A percentile compares a stretch with the other conserved stretches of the same genome.
Conservation (phyloP, 352 stramenopile genomes). For the Globisporangium parvum region DNA sequence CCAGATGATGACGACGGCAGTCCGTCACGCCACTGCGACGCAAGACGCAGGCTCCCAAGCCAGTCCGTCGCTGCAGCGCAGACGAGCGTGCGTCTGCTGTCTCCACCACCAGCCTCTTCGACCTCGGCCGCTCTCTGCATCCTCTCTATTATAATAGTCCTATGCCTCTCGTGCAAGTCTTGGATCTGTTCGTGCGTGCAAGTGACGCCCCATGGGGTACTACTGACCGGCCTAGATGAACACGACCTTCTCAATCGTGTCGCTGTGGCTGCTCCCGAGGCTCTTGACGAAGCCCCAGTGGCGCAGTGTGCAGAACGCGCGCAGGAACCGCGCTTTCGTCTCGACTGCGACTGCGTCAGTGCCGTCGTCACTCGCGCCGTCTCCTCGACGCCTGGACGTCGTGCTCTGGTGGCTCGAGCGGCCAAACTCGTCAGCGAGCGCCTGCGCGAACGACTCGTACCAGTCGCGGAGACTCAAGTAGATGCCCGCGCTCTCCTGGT, state of each 20-base stretch:
- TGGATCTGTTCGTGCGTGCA: neutral
- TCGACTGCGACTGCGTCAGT: constrained; percentile 16
- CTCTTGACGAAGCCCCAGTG: constrained; percentile 67
- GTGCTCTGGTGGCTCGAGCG: constrained; percentile 13
- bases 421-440: constrained; percentile 25
- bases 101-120: neutral
- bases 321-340: constrained; percentile 61
- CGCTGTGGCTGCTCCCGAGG: constrained; percentile 37
- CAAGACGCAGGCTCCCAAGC: no score
- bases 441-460: constrained; percentile 51
- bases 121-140: constrained; percentile 10
- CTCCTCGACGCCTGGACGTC: no score
- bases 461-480: constrained; percentile 60
- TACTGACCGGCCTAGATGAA: constrained; percentile 48
- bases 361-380: constrained; percentile 6
- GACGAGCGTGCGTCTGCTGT: neutral
- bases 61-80: neutral
- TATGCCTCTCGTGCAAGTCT: neutral
- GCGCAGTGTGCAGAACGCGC: constrained; percentile 56
- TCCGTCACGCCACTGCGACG: no score
- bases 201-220: neutral
- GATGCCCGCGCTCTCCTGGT: constrained; percentile 56
- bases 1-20: neutral
- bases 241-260: constrained; percentile 72
- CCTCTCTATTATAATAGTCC: constrained; percentile 32